A percentile compares a stretch with the other conserved stretches of the same genome.
Conservation (phyloP, 768 basidiomycete species). For the Trametes gibbosa region DNA sequence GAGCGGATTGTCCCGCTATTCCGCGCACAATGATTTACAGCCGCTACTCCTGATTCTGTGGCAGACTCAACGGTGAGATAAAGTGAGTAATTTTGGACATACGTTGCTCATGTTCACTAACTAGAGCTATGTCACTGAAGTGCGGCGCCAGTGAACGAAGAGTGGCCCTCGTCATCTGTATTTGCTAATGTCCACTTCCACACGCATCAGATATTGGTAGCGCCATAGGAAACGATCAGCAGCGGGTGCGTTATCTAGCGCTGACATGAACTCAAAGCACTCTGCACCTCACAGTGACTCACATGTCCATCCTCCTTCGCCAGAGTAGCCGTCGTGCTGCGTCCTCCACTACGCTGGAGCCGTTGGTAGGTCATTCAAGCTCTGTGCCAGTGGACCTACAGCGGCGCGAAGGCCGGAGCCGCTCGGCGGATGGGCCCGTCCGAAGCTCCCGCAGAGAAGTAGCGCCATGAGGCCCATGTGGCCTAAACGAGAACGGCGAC, state of each 20-base stretch:
- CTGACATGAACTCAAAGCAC: background rate
- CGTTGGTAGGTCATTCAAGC: conserved; percentile 4
- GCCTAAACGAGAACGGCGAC: conserved; percentile 16
- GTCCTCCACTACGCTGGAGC: background rate
- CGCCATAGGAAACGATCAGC: conserved; percentile 14
- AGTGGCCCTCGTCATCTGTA: background rate
- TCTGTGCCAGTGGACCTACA: conserved; percentile 15
- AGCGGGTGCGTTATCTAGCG: background rate
- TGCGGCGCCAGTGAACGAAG: background rate
- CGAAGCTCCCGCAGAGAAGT: conserved; percentile 3
- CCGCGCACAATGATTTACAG: background rate
- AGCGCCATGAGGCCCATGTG: conserved; percentile 6
- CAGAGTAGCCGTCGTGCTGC: conserved; percentile 1
- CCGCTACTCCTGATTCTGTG: background rate
- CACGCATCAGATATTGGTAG: conserved; percentile 2
- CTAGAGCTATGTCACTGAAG: background rate
- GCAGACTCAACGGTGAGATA: background rate
- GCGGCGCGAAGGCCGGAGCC: conserved; percentile 19
- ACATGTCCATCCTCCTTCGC: background rate
- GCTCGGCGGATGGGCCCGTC: conserved; percentile 12
- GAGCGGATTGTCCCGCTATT: conserved; percentile 4
- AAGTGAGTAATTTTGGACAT: background rate
- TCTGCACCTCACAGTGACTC: background rate
- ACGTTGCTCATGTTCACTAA: background rate
- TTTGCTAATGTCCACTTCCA: conserved; percentile 1